Evolutionary conservation across 768 basidiomycete genomes (phyloP), one percentile per base, ranked within the genome.

Genomic region (Cyclocybe aegerita): DNA sequence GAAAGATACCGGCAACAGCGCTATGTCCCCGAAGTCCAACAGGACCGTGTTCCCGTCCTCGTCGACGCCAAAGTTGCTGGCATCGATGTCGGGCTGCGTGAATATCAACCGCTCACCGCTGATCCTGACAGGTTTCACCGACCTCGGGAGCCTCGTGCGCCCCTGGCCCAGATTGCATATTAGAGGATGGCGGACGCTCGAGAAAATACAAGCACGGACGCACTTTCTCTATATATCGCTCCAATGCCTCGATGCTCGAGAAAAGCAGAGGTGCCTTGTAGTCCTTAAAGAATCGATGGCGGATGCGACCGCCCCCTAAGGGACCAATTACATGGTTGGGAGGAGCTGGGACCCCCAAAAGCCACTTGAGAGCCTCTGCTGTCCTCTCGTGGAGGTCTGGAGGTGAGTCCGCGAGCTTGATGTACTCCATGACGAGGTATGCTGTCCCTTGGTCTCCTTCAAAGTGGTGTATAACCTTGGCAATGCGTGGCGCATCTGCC

Each of bases 381-480:
- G 49, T 50, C 53, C 45, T 56, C 44, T 54, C 49, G 51, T 34
- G n/a, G 43, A 59, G 52, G 49, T 56, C 60, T 42, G 49, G 47
- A 44, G 57, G 38, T 34, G 56, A 7, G 12, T 39, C 48, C 58
- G 37, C 33, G 52, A 58, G 56, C 39, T 43, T 46, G 54, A 65
- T 65, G 49, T 23, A 53, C 49, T 66, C 66, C 60, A 65, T 66
- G 55, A 66, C 62, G 29, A 65, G 38, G 49, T 66, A 66, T 49
- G 35, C 50, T 11, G 33, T 59, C 38, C 31, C 1, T 46, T 50
- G 9, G 15, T 57, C 48, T 56, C 35, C 42, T 43, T 60, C 59
- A 58, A 58, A 54, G 48, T 60, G 45, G 30, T 45, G 31, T 45
- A 59, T 8, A 38, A 62, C 52, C 40, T 60, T 38, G 41, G 65